These are phyloP conservation scores for Amphicarpaea edgeworthii DNA, from an alignment of 306 rosid genomes.

Conservation along the genomic window DNA sequence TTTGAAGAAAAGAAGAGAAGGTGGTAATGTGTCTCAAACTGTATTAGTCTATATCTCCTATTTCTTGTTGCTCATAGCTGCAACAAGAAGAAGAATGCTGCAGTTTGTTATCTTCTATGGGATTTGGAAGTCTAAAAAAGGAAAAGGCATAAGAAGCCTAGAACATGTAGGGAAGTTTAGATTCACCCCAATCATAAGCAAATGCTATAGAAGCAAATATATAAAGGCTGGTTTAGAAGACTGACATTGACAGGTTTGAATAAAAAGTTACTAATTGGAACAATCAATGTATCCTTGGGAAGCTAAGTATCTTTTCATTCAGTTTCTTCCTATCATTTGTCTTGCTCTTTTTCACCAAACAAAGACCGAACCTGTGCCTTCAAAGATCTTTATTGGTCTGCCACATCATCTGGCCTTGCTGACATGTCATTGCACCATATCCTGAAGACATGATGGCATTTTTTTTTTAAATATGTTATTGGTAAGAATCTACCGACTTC, in stretches of 20 bases:
- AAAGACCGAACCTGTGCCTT: slow-evolving; percentile 56
- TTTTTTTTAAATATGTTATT: too few relatives aligned
- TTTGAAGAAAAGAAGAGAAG: slow-evolving; percentile 45
- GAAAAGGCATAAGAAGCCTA: slow-evolving; percentile 66
- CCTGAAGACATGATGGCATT: slow-evolving; percentile 7
- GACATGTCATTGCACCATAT: slow-evolving; percentile 51
- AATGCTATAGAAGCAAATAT: slow-evolving; percentile 73
- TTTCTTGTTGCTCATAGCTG: slow-evolving; percentile 48
- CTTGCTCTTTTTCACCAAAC: slow-evolving; percentile 66
- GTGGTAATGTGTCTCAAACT: slow-evolving; percentile 25
- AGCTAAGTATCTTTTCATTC: slow-evolving; percentile 86
- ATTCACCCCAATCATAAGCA: slow-evolving; percentile 86
- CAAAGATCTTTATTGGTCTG: slow-evolving; percentile 41
- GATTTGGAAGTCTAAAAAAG: slow-evolving; percentile 73
- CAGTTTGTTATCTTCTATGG: slow-evolving; percentile 60
- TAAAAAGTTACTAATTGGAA: slow-evolving; percentile 72
- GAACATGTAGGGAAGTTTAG: slow-evolving; percentile 72
- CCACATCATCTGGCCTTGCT: slow-evolving; percentile 54
- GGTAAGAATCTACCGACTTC: too few relatives aligned
- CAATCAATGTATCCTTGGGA: slow-evolving; percentile 74
- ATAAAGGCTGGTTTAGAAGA: slow-evolving; percentile 84
- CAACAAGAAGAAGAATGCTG: background rate
- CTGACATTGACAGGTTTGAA: slow-evolving; percentile 82
- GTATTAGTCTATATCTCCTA: background rate
- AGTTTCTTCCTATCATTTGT: slow-evolving; percentile 64